Conservation (phyloP, 768 basidiomycete species). For the Naganishia vaughanmartiniae region DNA sequence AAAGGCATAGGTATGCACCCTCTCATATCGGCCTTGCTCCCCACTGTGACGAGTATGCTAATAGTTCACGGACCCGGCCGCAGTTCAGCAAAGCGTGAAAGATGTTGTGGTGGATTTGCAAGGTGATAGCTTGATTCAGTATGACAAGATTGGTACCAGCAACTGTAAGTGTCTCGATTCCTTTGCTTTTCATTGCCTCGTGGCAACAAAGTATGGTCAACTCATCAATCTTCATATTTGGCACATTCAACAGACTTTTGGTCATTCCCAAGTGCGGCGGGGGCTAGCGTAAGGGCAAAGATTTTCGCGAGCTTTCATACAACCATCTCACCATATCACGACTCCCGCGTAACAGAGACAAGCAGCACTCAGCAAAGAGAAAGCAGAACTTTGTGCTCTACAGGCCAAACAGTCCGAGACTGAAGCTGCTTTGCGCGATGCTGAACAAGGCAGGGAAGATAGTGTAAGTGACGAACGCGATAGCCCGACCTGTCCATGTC, state of each 20-base stretch:
- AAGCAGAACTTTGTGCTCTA: conserved; percentile 41
- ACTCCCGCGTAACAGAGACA: conserved; percentile 39
- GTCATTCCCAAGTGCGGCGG: conserved; percentile 89
- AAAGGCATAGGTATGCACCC: conserved; percentile 76
- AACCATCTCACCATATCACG: background rate
- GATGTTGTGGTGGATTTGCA: conserved; percentile 84
- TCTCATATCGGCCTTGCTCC: background rate
- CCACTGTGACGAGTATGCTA: background rate
- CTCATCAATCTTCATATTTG: background rate
- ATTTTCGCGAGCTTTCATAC: background rate
- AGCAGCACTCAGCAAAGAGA: conserved; percentile 41
- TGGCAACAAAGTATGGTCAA: background rate
- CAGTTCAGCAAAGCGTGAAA: conserved; percentile 87
- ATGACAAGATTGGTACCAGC: conserved; percentile 89
- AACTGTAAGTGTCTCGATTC: conserved; percentile 65
- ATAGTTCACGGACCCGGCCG: background rate
- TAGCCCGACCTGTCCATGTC: background rate
- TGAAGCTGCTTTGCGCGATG: conserved; percentile 60
- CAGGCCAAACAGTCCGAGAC: conserved; percentile 35
- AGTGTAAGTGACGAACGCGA: conserved; percentile 35
- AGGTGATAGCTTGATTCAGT: conserved; percentile 78
- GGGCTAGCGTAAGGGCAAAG: conserved; percentile 63
- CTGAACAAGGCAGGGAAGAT: conserved; percentile 58
- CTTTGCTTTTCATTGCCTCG: background rate
- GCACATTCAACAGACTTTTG: conserved; percentile 68